Conservation (phyloP, 2,329 filamentous ascomycete genomes). For the Apiospora hydei region DNA sequence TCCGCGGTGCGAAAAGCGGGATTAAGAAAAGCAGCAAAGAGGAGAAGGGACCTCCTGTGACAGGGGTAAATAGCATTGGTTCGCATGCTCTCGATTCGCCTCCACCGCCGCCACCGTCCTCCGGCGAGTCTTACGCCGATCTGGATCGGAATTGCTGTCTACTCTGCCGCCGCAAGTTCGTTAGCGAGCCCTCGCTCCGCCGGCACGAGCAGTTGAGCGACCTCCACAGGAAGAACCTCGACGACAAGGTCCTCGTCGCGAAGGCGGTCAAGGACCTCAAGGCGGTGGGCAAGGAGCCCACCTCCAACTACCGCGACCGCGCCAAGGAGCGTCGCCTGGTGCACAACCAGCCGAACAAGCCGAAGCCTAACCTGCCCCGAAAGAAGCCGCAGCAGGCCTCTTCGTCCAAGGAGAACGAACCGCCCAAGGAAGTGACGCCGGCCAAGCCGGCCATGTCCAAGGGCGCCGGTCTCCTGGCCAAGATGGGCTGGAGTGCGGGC, state of each 20-base stretch:
- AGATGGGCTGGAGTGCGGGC: constrained; percentile 76
- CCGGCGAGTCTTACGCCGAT: constrained; percentile 67
- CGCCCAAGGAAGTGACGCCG: constrained; percentile 45
- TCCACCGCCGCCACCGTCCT: constrained; percentile 41
- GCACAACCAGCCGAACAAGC: constrained; percentile 67
- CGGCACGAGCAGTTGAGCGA: constrained; percentile 54
- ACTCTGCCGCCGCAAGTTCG: constrained; percentile 52
- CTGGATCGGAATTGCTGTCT: constrained; percentile 53
- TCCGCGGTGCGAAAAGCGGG: constrained; percentile 60
- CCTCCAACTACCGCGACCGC: constrained; percentile 65
- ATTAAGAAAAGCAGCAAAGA: constrained; percentile 40
- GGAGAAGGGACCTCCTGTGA: constrained; percentile 40
- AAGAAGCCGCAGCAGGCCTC: constrained; percentile 36
- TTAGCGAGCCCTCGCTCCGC: constrained; percentile 47
- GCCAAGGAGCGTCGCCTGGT: constrained; percentile 71
- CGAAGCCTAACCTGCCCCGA: constrained; percentile 43
- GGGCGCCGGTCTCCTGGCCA: constrained; percentile 71
- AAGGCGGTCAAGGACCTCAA: constrained; percentile 42
- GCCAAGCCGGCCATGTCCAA: constrained; percentile 59
- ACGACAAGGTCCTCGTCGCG: constrained; percentile 38
- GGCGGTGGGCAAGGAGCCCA: constrained; percentile 44
- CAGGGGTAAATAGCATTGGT: constrained; percentile 37
- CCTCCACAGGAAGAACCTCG: constrained; percentile 48
- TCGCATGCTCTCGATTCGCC: constrained; percentile 3
- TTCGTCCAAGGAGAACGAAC: constrained; percentile 43